These are phyloP conservation scores for Monosporascus cannonballus DNA, from an alignment of 2,329 filamentous ascomycete species.

Conservation along the genomic window DNA sequence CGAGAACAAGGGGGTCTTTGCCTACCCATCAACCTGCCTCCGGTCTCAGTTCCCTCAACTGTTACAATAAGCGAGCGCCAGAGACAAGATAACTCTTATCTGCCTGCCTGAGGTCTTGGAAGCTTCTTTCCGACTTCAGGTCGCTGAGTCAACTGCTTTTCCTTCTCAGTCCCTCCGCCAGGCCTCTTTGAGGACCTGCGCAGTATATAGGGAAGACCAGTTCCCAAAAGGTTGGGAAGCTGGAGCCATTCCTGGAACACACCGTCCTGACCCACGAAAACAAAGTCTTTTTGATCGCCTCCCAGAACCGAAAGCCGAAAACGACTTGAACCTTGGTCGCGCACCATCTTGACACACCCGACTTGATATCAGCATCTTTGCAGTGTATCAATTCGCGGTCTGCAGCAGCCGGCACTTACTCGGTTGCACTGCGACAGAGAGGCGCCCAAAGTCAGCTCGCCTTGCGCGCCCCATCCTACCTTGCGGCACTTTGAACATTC, in stretches of 20 bases:
- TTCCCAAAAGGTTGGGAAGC: constrained; percentile 12
- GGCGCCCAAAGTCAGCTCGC: neutral
- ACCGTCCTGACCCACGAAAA: constrained; percentile 15
- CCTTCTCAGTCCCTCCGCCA: constrained; percentile 2
- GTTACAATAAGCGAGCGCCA: constrained; percentile 12
- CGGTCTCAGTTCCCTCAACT: constrained; percentile 13
- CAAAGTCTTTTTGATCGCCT: neutral
- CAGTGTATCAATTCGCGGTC: neutral
- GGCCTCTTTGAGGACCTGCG: constrained; percentile 10
- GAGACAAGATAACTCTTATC: constrained; percentile 16
- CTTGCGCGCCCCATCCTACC: neutral
- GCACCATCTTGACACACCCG: neutral
- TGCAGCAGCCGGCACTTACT: neutral
- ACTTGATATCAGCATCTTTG: neutral
- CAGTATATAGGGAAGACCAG: constrained; percentile 18
- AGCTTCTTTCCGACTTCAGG: constrained; percentile 23
- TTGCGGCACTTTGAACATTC: neutral
- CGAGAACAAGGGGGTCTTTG: constrained; percentile 22
- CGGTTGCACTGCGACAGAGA: neutral
- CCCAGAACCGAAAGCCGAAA: neutral
- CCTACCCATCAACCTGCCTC: constrained; percentile 7
- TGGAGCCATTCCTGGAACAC: constrained; percentile 19
- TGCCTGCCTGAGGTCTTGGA: constrained; percentile 16
- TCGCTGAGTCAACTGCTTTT: constrained; percentile 17
- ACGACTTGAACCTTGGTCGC: neutral